These are phyloP conservation scores for Eucalyptus erythrocorys DNA, from an alignment of 345 rosid species.

Conservation along the genomic window DNA sequence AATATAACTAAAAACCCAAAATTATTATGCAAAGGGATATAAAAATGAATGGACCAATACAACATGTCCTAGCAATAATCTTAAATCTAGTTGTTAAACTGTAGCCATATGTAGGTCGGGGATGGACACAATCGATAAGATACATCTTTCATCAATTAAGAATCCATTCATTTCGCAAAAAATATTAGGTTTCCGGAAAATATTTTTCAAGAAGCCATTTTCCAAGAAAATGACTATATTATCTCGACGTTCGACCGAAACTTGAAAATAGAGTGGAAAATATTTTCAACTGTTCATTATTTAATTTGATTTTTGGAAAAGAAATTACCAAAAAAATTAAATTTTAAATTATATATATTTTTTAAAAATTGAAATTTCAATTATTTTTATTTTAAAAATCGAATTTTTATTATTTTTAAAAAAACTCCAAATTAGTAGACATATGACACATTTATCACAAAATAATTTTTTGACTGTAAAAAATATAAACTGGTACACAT, in stretches of 20 bases:
- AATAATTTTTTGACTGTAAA: no score
- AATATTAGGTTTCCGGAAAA: accelerated
- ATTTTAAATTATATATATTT: no score
- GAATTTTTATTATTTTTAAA: no score
- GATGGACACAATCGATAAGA: neutral
- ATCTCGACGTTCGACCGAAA: accelerated
- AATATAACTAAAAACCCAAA: neutral
- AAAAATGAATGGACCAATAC: neutral
- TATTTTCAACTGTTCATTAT: no score
- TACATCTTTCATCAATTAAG: neutral
- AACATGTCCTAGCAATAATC: neutral
- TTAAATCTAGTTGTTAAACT: neutral
- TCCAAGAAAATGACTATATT: no score
- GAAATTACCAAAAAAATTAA: no score
- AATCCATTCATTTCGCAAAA: accelerated
- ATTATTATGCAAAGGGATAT: neutral
- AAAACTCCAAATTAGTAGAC: neutral
- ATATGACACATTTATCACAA: neutral
- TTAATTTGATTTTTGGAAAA: no score
- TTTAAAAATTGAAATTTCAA: no score
- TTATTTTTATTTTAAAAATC: no score
- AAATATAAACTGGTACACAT: accelerated
- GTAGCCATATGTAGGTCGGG: neutral
- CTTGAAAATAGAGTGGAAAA: no score
- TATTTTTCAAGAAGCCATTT: no score